These are phyloP conservation scores for Daldinia eschscholtzii DNA, from an alignment of 2,329 filamentous ascomycete genomes.

Conservation along the genomic window DNA sequence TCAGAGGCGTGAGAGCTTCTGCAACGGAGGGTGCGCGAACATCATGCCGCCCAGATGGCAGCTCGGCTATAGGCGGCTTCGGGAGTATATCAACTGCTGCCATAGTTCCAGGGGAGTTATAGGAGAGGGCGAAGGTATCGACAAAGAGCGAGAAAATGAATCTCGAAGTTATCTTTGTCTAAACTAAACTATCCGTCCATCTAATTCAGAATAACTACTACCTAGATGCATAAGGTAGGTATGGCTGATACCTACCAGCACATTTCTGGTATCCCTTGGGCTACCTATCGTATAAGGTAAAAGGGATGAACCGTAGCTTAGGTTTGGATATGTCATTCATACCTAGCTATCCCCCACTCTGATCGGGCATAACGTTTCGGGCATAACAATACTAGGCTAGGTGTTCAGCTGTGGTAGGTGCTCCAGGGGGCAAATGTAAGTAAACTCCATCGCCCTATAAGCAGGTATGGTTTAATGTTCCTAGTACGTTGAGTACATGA, in stretches of 20 bases:
- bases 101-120: conserved; percentile 25
- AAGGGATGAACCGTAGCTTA: neutral
- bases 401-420: neutral
- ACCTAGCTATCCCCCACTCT: conserved; percentile 5
- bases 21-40: conserved; percentile 31
- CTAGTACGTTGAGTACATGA: neutral
- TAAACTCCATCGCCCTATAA: conserved; percentile 2
- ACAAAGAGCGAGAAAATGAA: neutral
- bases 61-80: conserved; percentile 20
- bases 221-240: neutral
- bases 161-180: neutral
- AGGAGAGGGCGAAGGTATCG: neutral
- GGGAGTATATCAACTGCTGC: conserved; percentile 37
- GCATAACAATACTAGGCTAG: neutral
- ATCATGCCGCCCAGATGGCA: conserved; percentile 3
- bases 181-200: neutral
- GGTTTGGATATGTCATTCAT: neutral
- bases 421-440: neutral
- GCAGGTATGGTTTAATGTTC: neutral
- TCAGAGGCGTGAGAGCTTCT: conserved; percentile 41
- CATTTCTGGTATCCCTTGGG: neutral
- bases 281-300: neutral
- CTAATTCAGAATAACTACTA: neutral
- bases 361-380: conserved; percentile 10
- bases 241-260: neutral